phyloP scores from a whole-genome alignment of 2,329 filamentous ascomycete genomes.

The Aspergillus piperis region DNA sequence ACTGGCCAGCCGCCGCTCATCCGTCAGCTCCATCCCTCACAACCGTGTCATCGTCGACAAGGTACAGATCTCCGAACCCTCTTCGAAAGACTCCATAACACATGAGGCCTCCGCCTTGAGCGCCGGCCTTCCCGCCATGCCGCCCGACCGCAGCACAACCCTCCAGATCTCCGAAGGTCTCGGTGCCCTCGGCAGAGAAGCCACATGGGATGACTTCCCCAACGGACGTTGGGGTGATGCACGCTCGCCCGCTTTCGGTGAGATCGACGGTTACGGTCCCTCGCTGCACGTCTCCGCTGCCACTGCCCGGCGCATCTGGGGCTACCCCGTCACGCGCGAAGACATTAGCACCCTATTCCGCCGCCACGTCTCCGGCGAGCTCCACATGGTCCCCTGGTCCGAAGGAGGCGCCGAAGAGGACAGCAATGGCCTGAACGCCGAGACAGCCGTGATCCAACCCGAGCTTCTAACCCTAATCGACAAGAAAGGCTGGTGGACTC shows the following conservation, averaged over 20 bases:
- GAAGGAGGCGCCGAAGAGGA: slow-evolving; percentile 68
- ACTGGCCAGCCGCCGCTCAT: slow-evolving; percentile 63
- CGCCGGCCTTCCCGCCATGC: slow-evolving; percentile 68
- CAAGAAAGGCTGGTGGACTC: slow-evolving; percentile 87
- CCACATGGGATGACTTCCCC: slow-evolving; percentile 98
- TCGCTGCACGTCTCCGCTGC: slow-evolving; percentile 86
- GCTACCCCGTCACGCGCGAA: slow-evolving; percentile 65
- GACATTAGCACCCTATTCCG: slow-evolving; percentile 83
- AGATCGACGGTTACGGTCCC: slow-evolving; percentile 98
- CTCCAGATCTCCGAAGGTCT: slow-evolving; percentile 93
- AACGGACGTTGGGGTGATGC: slow-evolving; percentile 96
- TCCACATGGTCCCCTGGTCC: slow-evolving; percentile 87
- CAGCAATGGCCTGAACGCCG: slow-evolving; percentile 56
- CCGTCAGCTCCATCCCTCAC: slow-evolving; percentile 78
- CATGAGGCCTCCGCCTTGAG: slow-evolving; percentile 73
- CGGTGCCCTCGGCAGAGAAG: slow-evolving; percentile 83
- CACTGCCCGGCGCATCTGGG: slow-evolving; percentile 83
- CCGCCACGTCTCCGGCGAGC: slow-evolving; percentile 74
- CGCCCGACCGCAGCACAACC: slow-evolving; percentile 80
- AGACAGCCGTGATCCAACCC: slow-evolving; percentile 77
- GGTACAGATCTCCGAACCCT: slow-evolving; percentile 35
- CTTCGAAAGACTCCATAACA: slow-evolving; percentile 39
- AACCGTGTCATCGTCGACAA: slow-evolving; percentile 83
- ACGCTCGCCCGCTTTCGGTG: slow-evolving; percentile 87
- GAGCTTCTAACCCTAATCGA: slow-evolving; percentile 75